Evolutionary conservation across 1,139 yeast genomes (phyloP), one percentile per base, ranked within the genome.

Genomic region (Candida tunisiensis): DNA sequence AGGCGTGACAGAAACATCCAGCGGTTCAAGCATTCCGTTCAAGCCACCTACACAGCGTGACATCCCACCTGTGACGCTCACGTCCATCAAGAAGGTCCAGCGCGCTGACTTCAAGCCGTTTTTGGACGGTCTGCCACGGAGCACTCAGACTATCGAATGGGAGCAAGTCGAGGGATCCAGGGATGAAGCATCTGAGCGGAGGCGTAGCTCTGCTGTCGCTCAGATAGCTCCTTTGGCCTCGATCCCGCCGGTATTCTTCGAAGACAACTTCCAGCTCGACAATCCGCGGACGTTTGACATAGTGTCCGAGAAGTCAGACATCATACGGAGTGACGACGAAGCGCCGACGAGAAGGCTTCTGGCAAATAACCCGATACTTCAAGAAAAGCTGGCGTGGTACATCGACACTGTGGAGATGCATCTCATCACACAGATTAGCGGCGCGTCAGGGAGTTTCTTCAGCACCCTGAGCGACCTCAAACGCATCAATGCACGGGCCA

Each of bases 351-450:
- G 42, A 21, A 41, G 49, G 37, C 33, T 47, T 30, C 36, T 56
- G 18, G 50, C 59, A 4, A 59, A 65, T 32, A 69, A 73, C 44
- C 54, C 69, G 3, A 61, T 63, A 24, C 49, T 85, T n/a, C 93
- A 78, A 42, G 93, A 83, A 25, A 72, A 71, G 41, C 56, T 88
- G 24, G 77, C 91, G 2, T 71, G 73, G 52, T 82, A 83, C 45
- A 58, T 88, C 32, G 98, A 88, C 48, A 61, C 73, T 1, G 85
- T 88, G 1, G 98, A 88, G 49, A 58, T 79, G 23, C 73, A 77
- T 36, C 55, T 88, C 26, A 77, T 85, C 13, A 63, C 68, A 25
- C 94, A 85, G 47, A 83, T 88, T 21, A 75, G 93, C 8, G 69
- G 69, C 38, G 75, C 93, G 0, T 79, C 94, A 0, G 70, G 71